Evolutionary conservation across 2,329 filamentous ascomycete species (phyloP).

Genomic region (Mycosphaerella sp.): DNA sequence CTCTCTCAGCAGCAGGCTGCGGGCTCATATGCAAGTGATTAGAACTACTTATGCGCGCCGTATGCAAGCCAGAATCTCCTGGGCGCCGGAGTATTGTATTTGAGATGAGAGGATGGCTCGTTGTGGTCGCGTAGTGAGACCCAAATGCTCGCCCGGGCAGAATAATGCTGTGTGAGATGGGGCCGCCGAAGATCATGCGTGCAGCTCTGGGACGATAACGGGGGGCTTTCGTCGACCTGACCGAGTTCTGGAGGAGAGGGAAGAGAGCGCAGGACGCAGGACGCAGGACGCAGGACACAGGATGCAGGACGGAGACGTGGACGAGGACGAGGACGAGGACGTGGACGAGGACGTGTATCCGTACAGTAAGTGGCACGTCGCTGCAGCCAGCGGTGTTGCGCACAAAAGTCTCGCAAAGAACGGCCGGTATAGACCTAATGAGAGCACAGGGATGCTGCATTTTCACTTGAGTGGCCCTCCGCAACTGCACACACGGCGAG

Average conservation of each 20-base stretch:
- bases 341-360: background rate
- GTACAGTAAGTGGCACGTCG: slow-evolving; percentile 14
- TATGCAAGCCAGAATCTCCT: slow-evolving; percentile 9
- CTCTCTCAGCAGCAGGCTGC: slow-evolving; percentile 9
- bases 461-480: slow-evolving; percentile 15
- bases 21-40: slow-evolving; percentile 14
- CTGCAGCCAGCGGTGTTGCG: slow-evolving; percentile 16
- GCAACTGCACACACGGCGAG: slow-evolving; percentile 18
- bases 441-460: slow-evolving; percentile 17
- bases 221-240: slow-evolving; percentile 14
- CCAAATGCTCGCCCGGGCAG: slow-evolving; percentile 11
- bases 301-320: slow-evolving; percentile 3
- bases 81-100: slow-evolving; percentile 18
- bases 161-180: slow-evolving; percentile 21
- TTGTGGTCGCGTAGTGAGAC: slow-evolving; percentile 18
- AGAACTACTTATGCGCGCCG: slow-evolving; percentile 15
- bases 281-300: too few relatives aligned
- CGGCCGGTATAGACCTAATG: slow-evolving; percentile 19
- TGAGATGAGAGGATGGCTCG: slow-evolving; percentile 14
- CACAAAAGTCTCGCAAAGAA: slow-evolving; percentile 20
- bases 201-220: slow-evolving; percentile 17
- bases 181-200: slow-evolving; percentile 20
- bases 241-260: background rate
- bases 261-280: background rate
- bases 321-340: background rate